Base-by-base conservation (phyloP, 495 filamentous ascomycete species). In the Aspergillus homomorphus region DNA sequence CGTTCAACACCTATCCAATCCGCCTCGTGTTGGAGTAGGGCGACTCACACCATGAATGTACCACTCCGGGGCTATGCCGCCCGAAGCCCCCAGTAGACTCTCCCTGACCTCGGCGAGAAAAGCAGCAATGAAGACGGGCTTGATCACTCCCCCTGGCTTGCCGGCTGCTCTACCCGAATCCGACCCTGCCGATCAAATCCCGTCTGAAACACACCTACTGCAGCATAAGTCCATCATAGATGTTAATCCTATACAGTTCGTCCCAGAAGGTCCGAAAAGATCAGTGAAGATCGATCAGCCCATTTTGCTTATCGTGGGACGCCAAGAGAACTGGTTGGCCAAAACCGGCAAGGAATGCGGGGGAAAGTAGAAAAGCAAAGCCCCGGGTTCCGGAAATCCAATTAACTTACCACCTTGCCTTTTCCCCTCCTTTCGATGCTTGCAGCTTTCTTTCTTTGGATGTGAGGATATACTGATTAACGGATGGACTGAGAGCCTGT, bases 101-200 rank as follows among this genome's bases (percentile, higher is more conserved):
- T 73, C 57, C 0, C 77, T 75, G 8, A 74, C 42, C 0, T 65
- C 60, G 0, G 73, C 69, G 0, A 77, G 65, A 50, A 81, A 75
- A 0, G 76, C 79, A 7, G 71, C 61, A 14, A 82, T 64, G 57
- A 77, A 80, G 15, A 79, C 56, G 19, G 82, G 55, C 20, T 69
- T 72, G 3, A 75, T 54, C 6, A 84, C 73, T 1, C 80, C 81
- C 6, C 79, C 78, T 6, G 58, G 23, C 28, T 75, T 63, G 14
- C 72, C 74, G 0, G 63, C 61, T 14, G 54, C 53, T 45, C 60
- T 53, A 1, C 80, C 33, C 33, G 7, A 12, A 38, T 9, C 33
- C 33, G 12, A 38, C 33, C 33, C 10, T 38, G 33, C 12, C 33
- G 33, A 38, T 38, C 33, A 38, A 38, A 38, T 38, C 33, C 33